Base-by-base conservation (phyloP, 441 rosid genomes). In the Euphorbia celastroides region DNA sequence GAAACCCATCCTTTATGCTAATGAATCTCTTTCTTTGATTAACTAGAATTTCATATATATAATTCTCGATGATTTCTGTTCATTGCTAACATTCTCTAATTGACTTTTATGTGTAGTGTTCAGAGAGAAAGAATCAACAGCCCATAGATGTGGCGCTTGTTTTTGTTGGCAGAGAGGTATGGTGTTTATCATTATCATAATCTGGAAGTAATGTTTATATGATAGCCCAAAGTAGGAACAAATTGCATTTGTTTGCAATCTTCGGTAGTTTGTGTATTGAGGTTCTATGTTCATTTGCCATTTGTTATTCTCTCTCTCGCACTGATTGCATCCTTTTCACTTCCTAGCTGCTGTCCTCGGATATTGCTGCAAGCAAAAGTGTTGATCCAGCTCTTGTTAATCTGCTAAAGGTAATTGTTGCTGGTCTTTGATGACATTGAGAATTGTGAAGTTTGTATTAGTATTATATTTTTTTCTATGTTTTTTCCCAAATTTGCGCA, bases 131-230 rank as follows among this genome's bases (percentile, higher is more conserved):
- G 70, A 72, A 65, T 69, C 74, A 67, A 64, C 86, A 81, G 30
- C 62, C 84, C 51, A 77, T 82, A 70, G 97, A 87, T 74, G 77
- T 92, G 41, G 96, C 93, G 5, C 82, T 88, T 73, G 83, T 94
- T 73, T 92, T 94, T 83, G 82, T 92, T 44, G 97, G 99, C 67
- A 82, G 85, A 75, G 87, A 88, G 93, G 99, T 93, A 81, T n/a
- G 20, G 12, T 5, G 23, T 8, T 19, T 52, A 7, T 50, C 52
- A 67, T 67, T 34, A 30, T 64, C n/a, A 13, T 20, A n/a, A 3
- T 34, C 38, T n/a, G n/a, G n/a, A n/a, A n/a, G n/a, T n/a, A n/a
- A n/a, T n/a, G n/a, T n/a, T n/a, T n/a, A n/a, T n/a, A n/a, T n/a
- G n/a, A n/a, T n/a, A n/a, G n/a, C n/a, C n/a, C n/a, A n/a, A n/a